Evolutionary conservation across 1,284 basidiomycete genomes (phyloP).

Genomic region (Apiotrichum siamense): DNA sequence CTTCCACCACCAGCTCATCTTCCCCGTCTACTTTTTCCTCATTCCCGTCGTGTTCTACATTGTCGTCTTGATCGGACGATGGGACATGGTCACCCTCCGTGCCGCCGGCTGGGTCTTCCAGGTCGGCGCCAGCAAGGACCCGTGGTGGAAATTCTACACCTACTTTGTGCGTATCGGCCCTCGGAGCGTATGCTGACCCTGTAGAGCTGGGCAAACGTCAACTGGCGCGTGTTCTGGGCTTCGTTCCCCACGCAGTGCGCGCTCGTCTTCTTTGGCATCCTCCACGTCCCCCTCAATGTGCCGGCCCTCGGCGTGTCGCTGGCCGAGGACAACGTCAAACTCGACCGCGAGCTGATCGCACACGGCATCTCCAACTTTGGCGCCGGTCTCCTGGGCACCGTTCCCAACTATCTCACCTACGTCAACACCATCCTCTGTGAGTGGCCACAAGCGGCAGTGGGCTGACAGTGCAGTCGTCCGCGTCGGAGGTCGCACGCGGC

Average conservation of each 20-base stretch:
- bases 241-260: slow-evolving; percentile 59
- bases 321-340: slow-evolving; percentile 79
- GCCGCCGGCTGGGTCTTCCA: slow-evolving; percentile 84
- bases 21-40: slow-evolving; percentile 81
- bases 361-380: slow-evolving; percentile 89
- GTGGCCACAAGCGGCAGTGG: background rate
- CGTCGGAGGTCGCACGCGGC: slow-evolving; percentile 78
- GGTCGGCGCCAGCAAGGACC: slow-evolving; percentile 57
- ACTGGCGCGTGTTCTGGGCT: slow-evolving; percentile 61
- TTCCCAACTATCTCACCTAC: slow-evolving; percentile 54
- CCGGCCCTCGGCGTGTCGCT: slow-evolving; percentile 93
- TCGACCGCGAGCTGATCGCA: slow-evolving; percentile 84
- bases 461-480: slow-evolving; percentile 62
- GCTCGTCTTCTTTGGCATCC: slow-evolving; percentile 54
- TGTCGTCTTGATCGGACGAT: slow-evolving; percentile 59
- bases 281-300: slow-evolving; percentile 90
- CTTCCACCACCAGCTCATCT: slow-evolving; percentile 82
- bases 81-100: slow-evolving; percentile 62
- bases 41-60: slow-evolving; percentile 83
- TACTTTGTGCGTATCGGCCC: slow-evolving; percentile 56
- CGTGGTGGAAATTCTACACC: slow-evolving; percentile 77
- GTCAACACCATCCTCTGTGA: slow-evolving; percentile 80
- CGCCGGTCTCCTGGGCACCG: slow-evolving; percentile 72
- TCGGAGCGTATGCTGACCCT: background rate
- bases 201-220: slow-evolving; percentile 57